Base-by-base conservation (phyloP, 768 basidiomycete genomes). In the Sistotremastrum suecicum region DNA sequence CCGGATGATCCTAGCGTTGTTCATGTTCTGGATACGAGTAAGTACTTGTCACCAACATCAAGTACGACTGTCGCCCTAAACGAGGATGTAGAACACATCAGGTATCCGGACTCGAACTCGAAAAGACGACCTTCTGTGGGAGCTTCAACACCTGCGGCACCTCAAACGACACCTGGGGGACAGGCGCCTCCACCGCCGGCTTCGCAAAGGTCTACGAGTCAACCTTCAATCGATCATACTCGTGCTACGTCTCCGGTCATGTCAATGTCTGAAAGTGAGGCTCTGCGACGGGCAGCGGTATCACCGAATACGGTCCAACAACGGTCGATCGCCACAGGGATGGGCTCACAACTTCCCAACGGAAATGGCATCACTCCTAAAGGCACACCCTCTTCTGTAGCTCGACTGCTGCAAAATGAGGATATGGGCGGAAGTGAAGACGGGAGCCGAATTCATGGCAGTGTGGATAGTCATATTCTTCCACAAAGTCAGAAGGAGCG, bases 1-100 rank as follows among this genome's bases (percentile, higher is more conserved):
- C 66, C 72, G 5, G 92, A 95, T 45, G 89, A 97, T 61, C 77
- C 83, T 7, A 73, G 70, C 20, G 57, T 85, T 42, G 74, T 94
- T n/a, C 86, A 97, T 58, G 77, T 95, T 48, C 72, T 99, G 49
- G 95, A 99, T 61, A 97, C 94, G 5, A 89, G 92, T 92, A 50
- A 52, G 87, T 77, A 28, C 37, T 50, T 44, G n/a, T 20, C 20
- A 20, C 20, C 20, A 20, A 20, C 20, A 20, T 48, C 47, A 32
- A 20, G n/a, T 12, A n/a, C 37, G 35, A 34, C 30, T 34, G 45
- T 47, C 29, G 7, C 7, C 7, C 33, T 20, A 45, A 5, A 45
- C 30, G 36, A 29, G 11, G 36, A 50, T 41, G 49, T 58, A 89
- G 87, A 81, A 58, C 85, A 94, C 58, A 94, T 94, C 69, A 90